Evolutionary conservation across 2,329 filamentous ascomycete genomes (phyloP), one percentile per base, ranked within the genome.

Genomic region (Penicillium sclerotigenum): DNA sequence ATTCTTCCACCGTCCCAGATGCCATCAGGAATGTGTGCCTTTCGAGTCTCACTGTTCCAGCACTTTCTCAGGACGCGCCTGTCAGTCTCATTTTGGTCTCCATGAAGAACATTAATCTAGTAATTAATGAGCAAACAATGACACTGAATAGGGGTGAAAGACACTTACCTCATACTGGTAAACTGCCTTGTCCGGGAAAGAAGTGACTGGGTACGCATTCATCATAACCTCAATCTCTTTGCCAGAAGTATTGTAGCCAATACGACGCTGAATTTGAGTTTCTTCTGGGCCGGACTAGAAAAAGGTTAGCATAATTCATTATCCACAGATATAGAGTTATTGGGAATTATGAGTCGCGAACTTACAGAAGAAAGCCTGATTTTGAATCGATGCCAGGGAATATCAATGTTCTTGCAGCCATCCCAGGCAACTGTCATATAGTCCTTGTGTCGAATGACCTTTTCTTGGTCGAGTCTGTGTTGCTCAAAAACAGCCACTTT

Each of bases 1-100:
- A 99, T 81, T 72, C 88, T 90, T 67, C 87, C 87, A 28, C 90
- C 90, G 75, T 97, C 91, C 65, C 85, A 91, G 54, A 97, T 83
- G 78, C 77, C 2, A 76, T 73, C 2, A 78, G 76, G 1, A 16
- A 60, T 37, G 16, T 49, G 22, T 42, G 46, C 52, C 47, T 49
- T 50, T 13, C 57, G 43, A 13, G 76, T 73, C 1, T 81, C 76
- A 0, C 87, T 88, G 1, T 83, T 75, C 90, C 91, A 97, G 28
- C 91, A 82, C 69, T 90, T 91, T 70, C 85, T 86, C 65, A 91
- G 81, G 5, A 94, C 42, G 5, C 59, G 50, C n/a, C 52, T 34
- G 24, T 61, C 77, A 4, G 82, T 82, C 5, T 82, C 79, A 72
- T 88, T 90, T 55, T 87, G 81, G 0, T 75, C 77, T 9, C 85